phyloP scores from a whole-genome alignment of 257 asterid species.

The Solanum tarapatanum region DNA sequence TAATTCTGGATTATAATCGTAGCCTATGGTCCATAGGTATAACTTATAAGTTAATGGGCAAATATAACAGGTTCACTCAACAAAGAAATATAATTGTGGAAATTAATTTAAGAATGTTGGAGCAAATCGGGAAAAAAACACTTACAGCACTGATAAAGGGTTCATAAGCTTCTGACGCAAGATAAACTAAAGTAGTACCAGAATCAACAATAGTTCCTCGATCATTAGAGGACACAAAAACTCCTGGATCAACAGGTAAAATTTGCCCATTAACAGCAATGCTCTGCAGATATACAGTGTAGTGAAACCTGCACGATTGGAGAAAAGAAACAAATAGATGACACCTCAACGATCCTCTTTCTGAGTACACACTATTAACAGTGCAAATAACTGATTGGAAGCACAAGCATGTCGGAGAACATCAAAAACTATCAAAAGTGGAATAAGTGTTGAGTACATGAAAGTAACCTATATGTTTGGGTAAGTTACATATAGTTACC shows the following conservation, averaged over 20 bases:
- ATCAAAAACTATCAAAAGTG: not conserved
- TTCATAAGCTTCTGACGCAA: constrained; percentile 70
- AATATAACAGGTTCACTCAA: not conserved
- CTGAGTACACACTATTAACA: not conserved
- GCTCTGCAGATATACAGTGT: constrained; percentile 66
- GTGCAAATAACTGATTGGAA: not conserved
- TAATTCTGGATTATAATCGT: not conserved
- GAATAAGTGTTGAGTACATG: not conserved
- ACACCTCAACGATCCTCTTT: not conserved
- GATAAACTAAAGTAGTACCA: constrained; percentile 84
- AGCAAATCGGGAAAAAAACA: not conserved
- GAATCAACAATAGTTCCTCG: constrained; percentile 76
- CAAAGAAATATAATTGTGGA: not conserved
- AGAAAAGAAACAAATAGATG: not conserved
- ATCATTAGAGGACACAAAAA: constrained; percentile 51
- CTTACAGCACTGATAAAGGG: constrained; percentile 71
- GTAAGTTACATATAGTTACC: not conserved
- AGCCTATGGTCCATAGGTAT: not conserved
- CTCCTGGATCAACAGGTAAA: constrained; percentile 57
- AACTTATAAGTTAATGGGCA: not conserved
- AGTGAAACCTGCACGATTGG: constrained; percentile 62
- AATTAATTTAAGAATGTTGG: not conserved
- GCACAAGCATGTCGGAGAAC: not conserved
- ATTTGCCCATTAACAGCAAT: constrained; percentile 61
- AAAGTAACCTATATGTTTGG: not conserved